Conservation (phyloP, 129 eudicot species). For the Flaveria bidentis region DNA sequence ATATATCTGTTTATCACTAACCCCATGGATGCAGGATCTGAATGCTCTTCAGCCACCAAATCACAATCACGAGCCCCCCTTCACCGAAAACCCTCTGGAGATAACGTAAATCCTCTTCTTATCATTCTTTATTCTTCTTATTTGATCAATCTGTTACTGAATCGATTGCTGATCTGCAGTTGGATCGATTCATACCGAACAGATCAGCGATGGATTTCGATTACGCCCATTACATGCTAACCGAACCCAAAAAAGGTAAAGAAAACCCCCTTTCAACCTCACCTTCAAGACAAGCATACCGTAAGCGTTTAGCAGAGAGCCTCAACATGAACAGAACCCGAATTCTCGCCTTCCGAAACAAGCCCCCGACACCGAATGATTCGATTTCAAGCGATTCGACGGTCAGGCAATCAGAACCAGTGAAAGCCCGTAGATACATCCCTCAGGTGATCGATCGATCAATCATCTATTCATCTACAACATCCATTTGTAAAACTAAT, state of each 20-base stretch:
- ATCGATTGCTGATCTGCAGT: constrained; percentile 27
- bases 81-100: not conserved
- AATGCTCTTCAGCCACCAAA: constrained; percentile 1
- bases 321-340: constrained; percentile 79
- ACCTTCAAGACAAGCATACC: constrained; percentile 72
- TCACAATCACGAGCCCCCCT: constrained; percentile 11
- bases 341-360: constrained; percentile 80
- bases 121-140: not conserved
- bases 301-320: constrained; percentile 69
- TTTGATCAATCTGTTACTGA: not conserved
- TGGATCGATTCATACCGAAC: constrained; percentile 84
- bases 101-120: not conserved
- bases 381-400: constrained; percentile 43
- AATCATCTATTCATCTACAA: not conserved
- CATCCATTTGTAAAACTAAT: not conserved
- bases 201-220: constrained; percentile 83
- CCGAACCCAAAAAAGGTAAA: constrained; percentile 60
- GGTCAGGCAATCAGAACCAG: constrained; percentile 49
- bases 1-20: not conserved
- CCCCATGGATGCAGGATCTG: constrained; percentile 14
- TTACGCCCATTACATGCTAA: constrained; percentile 75
- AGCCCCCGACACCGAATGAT: constrained; percentile 62
- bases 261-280: constrained; percentile 58
- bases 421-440: constrained; percentile 61
- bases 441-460: constrained; percentile 57